phyloP scores from a whole-genome alignment of 2,329 filamentous ascomycete genomes.

The Aureobasidium lini region DNA sequence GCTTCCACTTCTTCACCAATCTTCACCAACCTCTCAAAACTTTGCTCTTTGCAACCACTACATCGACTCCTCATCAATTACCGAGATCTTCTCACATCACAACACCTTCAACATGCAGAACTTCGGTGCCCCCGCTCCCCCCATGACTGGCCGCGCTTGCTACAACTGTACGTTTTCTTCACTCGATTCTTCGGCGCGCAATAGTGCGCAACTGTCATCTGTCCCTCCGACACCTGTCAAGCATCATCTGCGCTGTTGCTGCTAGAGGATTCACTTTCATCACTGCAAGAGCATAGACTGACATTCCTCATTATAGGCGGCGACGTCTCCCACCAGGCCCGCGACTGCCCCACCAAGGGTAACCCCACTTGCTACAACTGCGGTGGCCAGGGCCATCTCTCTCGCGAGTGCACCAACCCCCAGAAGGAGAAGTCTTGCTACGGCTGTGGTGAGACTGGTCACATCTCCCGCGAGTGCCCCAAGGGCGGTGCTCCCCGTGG shows the following conservation, averaged over 20 bases:
- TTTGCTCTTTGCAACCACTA: neutral
- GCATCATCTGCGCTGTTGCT: neutral
- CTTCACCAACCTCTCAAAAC: slow-evolving; percentile 4
- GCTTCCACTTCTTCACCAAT: neutral
- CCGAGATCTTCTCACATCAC: slow-evolving; percentile 11
- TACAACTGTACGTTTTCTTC: slow-evolving; percentile 48
- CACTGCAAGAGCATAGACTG: neutral
- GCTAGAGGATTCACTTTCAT: neutral
- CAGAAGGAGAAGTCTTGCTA: slow-evolving; percentile 75
- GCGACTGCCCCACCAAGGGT: slow-evolving; percentile 45
- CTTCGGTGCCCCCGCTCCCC: slow-evolving; percentile 25
- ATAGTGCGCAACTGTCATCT: slow-evolving; percentile 11
- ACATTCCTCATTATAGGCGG: slow-evolving; percentile 31
- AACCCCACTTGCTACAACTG: slow-evolving; percentile 32
- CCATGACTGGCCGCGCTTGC: slow-evolving; percentile 44
- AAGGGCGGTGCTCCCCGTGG: slow-evolving; percentile 37
- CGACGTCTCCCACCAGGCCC: slow-evolving; percentile 42
- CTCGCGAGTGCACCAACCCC: slow-evolving; percentile 84
- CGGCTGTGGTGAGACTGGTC: slow-evolving; percentile 72
- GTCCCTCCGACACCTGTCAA: neutral
- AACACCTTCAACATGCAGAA: slow-evolving; percentile 38
- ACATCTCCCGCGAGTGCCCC: slow-evolving; percentile 83
- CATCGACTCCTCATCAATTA: neutral
- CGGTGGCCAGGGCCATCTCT: slow-evolving; percentile 42
- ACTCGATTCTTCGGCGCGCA: neutral